phyloP scores from a whole-genome alignment of 2,329 filamentous ascomycete genomes.

The Apiospora marii region DNA sequence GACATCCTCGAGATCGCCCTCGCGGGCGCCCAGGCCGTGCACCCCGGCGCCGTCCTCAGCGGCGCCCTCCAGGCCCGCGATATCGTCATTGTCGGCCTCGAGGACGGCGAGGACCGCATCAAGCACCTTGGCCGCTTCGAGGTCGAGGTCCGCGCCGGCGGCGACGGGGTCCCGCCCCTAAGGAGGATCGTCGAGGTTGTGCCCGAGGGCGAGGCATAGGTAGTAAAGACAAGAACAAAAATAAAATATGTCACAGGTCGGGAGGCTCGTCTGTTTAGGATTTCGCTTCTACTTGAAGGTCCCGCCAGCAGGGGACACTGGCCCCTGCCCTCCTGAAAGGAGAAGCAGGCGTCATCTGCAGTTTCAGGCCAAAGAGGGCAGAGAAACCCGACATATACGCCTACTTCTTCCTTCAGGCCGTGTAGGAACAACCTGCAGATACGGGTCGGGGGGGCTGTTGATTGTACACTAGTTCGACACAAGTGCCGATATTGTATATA shows the following conservation, averaged over 20 bases:
- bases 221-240: not conserved
- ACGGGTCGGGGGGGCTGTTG: not conserved
- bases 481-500: constrained; percentile 8
- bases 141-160: constrained; percentile 45
- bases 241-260: no score
- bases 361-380: no score
- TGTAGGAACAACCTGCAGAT: not conserved
- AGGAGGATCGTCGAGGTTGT: constrained; percentile 45
- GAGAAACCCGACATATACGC: not conserved
- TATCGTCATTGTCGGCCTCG: constrained; percentile 44
- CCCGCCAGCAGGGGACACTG: not conserved
- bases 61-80: constrained; percentile 47
- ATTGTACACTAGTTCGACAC: constrained; percentile 11
- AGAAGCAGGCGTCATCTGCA: not conserved
- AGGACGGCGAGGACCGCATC: constrained; percentile 46
- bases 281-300: not conserved
- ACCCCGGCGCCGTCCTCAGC: constrained; percentile 37
- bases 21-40: constrained; percentile 43
- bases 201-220: constrained; percentile 32
- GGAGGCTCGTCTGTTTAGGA: not conserved
- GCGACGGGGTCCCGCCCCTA: constrained; percentile 40
- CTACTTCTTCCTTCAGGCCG: not conserved
- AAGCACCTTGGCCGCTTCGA: constrained; percentile 51
- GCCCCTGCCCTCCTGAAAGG: not conserved
- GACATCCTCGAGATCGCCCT: constrained; percentile 48